These are phyloP conservation scores for Fusarium albosuccineum DNA, from an alignment of 2,329 filamentous ascomycete species.

Conservation along the genomic window DNA sequence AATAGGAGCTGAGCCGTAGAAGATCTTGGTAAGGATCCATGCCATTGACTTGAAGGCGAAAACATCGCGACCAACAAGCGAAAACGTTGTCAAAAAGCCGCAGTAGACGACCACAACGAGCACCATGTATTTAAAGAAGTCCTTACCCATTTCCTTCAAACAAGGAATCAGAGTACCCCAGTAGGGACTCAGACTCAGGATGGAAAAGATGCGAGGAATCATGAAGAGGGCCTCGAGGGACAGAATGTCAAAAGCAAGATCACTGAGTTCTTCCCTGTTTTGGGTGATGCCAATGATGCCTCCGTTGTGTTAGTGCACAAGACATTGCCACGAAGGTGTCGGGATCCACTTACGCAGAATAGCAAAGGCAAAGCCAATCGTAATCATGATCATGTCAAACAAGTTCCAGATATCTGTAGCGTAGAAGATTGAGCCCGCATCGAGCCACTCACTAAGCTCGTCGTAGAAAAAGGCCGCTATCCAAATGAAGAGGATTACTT, in stretches of 20 bases:
- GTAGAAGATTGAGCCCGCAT: slow-evolving; percentile 90
- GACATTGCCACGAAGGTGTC: rapidly evolving
- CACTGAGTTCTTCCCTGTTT: slow-evolving; percentile 72
- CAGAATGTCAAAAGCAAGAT: slow-evolving; percentile 89
- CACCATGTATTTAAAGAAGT: slow-evolving; percentile 88
- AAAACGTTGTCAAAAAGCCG: slow-evolving; percentile 90
- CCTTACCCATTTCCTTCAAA: slow-evolving; percentile 93
- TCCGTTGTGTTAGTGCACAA: slow-evolving; percentile 31
- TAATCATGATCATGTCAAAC: slow-evolving; percentile 80
- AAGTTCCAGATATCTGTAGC: slow-evolving; percentile 85
- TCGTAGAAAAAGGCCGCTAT: slow-evolving; percentile 90
- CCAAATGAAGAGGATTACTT: slow-evolving; percentile 85
- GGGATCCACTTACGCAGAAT: slow-evolving; percentile 70
- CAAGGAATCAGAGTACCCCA: slow-evolving; percentile 93
- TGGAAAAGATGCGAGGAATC: slow-evolving; percentile 88
- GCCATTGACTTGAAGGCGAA: slow-evolving; percentile 78
- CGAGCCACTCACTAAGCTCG: slow-evolving; percentile 84
- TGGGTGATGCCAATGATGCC: slow-evolving; percentile 58
- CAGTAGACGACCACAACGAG: slow-evolving; percentile 86
- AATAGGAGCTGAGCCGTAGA: slow-evolving; percentile 81
- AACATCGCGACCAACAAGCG: slow-evolving; percentile 77
- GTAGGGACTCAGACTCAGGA: slow-evolving; percentile 88
- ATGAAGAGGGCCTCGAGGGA: slow-evolving; percentile 90
- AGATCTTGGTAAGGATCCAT: slow-evolving; percentile 83
- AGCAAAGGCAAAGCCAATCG: slow-evolving; percentile 78